Evolutionary conservation across 352 stramenopile species (phyloP).

Genomic region (Saprolegnia diclina): DNA sequence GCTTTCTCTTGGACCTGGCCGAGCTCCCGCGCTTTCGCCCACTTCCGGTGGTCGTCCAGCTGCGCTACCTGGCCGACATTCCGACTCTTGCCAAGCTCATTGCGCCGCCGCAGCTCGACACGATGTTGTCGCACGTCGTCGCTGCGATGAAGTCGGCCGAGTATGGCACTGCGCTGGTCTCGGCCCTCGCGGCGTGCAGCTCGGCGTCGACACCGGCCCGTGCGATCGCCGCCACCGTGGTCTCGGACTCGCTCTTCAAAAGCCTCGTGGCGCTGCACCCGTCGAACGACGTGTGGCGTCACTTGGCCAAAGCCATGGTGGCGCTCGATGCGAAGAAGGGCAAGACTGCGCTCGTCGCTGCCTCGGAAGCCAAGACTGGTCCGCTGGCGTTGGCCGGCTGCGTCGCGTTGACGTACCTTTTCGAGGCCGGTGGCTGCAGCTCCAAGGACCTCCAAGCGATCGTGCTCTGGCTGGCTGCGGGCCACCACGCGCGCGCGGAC

Average conservation of each 20-base stretch:
- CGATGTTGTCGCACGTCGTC: slow-evolving; percentile 7
- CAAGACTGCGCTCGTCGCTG: slow-evolving; percentile 3
- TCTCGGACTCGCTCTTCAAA: slow-evolving; percentile 13
- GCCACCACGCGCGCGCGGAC: neutral
- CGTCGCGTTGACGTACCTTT: slow-evolving; percentile 5
- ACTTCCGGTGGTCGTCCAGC: neutral
- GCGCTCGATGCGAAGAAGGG: slow-evolving; percentile 1
- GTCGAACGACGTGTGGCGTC: neutral
- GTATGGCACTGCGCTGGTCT: neutral
- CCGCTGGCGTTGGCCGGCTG: neutral
- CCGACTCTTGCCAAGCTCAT: slow-evolving; percentile 14
- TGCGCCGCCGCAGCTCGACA: slow-evolving; percentile 14
- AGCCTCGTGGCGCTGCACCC: slow-evolving; percentile 4
- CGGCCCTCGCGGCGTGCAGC: neutral
- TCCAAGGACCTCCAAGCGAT: slow-evolving; percentile 12
- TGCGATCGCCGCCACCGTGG: neutral
- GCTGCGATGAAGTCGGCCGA: neutral
- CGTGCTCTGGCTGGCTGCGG: slow-evolving; percentile 2
- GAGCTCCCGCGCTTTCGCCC: slow-evolving; percentile 8
- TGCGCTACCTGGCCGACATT: slow-evolving; percentile 1
- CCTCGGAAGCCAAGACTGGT: neutral
- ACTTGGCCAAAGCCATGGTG: slow-evolving; percentile 2
- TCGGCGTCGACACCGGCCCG: neutral
- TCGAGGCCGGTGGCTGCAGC: neutral
- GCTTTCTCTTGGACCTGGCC: slow-evolving; percentile 23